These are phyloP conservation scores for Trametes maxima DNA, from an alignment of 768 basidiomycete species.

Conservation along the genomic window DNA sequence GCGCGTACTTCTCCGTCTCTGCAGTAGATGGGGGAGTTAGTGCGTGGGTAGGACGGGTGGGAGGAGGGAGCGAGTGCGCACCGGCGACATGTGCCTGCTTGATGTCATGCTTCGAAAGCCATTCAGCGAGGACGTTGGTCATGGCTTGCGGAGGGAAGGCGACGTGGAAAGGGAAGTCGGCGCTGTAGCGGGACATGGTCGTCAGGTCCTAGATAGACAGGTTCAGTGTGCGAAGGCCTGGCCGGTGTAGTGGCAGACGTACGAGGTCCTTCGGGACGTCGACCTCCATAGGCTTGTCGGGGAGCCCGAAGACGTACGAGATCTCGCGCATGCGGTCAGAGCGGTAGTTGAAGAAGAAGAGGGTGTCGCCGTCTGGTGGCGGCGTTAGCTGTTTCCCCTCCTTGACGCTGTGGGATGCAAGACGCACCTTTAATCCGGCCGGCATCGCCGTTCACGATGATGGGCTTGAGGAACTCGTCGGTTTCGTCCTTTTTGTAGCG, in stretches of 20 bases:
- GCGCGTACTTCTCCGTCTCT: constrained; percentile 98
- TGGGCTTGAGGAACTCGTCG: constrained; percentile 95
- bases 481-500: constrained; percentile 86
- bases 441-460: constrained; percentile 79
- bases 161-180: constrained; percentile 84
- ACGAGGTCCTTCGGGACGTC: constrained; percentile 81
- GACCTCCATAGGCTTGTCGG: constrained; percentile 84
- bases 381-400: neutral
- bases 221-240: neutral
- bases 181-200: constrained; percentile 93
- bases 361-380: constrained; percentile 71
- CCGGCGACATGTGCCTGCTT: constrained; percentile 91
- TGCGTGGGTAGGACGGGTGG: neutral
- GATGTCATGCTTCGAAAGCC: constrained; percentile 75
- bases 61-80: constrained; percentile 31
- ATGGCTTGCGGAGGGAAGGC: constrained; percentile 95
- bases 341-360: constrained; percentile 98
- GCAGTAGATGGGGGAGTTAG: neutral
- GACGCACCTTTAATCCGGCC: constrained; percentile 77
- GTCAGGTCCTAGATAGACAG: constrained; percentile 64
- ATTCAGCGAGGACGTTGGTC: constrained; percentile 94
- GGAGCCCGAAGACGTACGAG: constrained; percentile 73
- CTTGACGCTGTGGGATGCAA: neutral
- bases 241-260: constrained; percentile 27
- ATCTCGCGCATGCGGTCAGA: constrained; percentile 97